phyloP scores from a whole-genome alignment of 139 green algal genomes.

The Tetraselmis chui region DNA sequence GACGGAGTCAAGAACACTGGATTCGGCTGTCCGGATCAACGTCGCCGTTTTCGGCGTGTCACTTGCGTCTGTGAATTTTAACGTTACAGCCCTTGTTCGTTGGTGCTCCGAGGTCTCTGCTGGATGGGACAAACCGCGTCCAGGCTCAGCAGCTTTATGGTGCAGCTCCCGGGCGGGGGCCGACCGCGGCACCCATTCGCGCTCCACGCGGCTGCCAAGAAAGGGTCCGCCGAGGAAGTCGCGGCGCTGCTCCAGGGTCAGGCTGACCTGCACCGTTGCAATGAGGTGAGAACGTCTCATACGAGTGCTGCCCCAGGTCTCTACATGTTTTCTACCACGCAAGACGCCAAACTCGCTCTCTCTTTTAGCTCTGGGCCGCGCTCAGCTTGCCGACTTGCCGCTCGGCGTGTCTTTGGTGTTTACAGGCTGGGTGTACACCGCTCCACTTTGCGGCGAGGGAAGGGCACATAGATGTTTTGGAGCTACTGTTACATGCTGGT shows the following conservation, averaged over 20 bases:
- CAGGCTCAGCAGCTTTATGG: background rate
- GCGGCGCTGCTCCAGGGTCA: background rate
- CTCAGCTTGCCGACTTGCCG: too few relatives aligned
- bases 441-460: background rate
- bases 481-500: background rate
- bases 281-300: background rate
- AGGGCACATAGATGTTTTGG: background rate
- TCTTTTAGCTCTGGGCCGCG: too few relatives aligned
- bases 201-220: background rate
- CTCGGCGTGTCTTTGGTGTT: too few relatives aligned
- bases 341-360: too few relatives aligned
- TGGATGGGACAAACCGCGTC: background rate
- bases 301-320: too few relatives aligned
- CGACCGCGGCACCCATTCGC: background rate
- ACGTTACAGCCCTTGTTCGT: background rate
- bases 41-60: too few relatives aligned
- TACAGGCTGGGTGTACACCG: background rate
- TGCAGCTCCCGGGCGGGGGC: background rate
- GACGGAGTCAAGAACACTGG: background rate
- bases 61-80: background rate
- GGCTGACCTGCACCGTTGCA: background rate
- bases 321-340: too few relatives aligned
- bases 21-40: background rate
- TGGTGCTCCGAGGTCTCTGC: background rate
- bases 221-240: background rate